phyloP scores from a whole-genome alignment of 2,329 filamentous ascomycete species.

The Colletotrichum lindemuthianum region DNA sequence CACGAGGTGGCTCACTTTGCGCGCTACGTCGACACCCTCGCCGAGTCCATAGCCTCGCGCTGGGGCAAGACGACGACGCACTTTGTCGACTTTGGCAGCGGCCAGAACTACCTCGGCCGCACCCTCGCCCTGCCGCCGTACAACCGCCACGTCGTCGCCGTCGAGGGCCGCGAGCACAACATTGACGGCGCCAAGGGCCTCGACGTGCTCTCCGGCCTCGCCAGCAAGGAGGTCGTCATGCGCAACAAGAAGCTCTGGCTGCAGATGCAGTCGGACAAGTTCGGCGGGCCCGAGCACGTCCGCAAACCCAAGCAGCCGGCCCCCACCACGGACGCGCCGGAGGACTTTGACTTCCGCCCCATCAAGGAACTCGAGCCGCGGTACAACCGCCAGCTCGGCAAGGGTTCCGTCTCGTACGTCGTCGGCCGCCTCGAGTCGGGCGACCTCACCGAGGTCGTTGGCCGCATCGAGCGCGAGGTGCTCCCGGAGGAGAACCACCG shows the following conservation, averaged over 20 bases:
- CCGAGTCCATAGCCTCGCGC: slow-evolving; percentile 66
- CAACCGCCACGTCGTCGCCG: slow-evolving; percentile 86
- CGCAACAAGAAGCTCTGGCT: slow-evolving; percentile 85
- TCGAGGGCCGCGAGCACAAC: slow-evolving; percentile 88
- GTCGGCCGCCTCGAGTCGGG: slow-evolving; percentile 79
- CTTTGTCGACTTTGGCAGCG: slow-evolving; percentile 94
- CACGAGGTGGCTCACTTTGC: slow-evolving; percentile 95
- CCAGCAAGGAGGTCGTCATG: slow-evolving; percentile 76
- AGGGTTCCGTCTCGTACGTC: slow-evolving; percentile 80
- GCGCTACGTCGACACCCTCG: slow-evolving; percentile 76
- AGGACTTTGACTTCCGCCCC: slow-evolving; percentile 56
- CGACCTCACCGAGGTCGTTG: slow-evolving; percentile 74
- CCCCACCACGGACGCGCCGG: slow-evolving; percentile 16
- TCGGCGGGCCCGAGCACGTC: slow-evolving; percentile 49
- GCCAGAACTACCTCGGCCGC: slow-evolving; percentile 94
- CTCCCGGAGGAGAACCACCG: slow-evolving; percentile 40
- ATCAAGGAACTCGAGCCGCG: slow-evolving; percentile 59
- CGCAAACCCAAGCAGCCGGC: slow-evolving; percentile 38
- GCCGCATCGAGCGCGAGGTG: slow-evolving; percentile 63
- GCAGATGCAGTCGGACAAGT: slow-evolving; percentile 55
- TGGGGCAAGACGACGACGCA: slow-evolving; percentile 76
- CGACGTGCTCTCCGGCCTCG: slow-evolving; percentile 83
- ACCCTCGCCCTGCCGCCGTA: slow-evolving; percentile 87
- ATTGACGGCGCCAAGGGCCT: slow-evolving; percentile 86
- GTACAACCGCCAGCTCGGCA: slow-evolving; percentile 68